Evolutionary conservation across 352 stramenopile genomes (phyloP).

Genomic region (Phytophthora tentaculata): DNA sequence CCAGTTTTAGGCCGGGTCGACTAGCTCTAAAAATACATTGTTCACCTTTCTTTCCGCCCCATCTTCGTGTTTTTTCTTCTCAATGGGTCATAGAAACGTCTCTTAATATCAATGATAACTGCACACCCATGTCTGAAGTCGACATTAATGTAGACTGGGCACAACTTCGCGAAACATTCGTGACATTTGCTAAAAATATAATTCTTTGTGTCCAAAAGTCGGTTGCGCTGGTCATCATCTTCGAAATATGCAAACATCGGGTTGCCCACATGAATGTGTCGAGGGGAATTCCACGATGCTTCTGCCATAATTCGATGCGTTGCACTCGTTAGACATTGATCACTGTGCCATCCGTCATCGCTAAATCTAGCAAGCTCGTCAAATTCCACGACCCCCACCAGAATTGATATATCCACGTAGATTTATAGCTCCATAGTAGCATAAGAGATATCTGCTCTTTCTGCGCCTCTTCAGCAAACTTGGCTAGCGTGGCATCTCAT

Average conservation of each 20-base stretch:
- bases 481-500: background rate
- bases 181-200: background rate
- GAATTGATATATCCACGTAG: background rate
- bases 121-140: background rate
- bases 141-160: background rate
- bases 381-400: background rate
- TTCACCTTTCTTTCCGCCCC: background rate
- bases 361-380: background rate
- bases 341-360: background rate
- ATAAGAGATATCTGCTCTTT: background rate
- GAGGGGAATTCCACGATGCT: too few species aligned
- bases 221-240: too few species aligned
- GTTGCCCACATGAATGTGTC: too few species aligned
- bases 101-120: background rate
- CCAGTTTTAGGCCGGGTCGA: background rate
- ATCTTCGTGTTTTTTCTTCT: background rate
- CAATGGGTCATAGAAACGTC: background rate
- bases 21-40: background rate
- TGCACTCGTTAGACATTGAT: background rate
- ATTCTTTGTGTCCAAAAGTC: too few species aligned
- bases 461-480: background rate
- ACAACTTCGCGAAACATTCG: background rate
- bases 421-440: background rate
- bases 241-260: too few species aligned
- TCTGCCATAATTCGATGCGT: too few species aligned